These are phyloP conservation scores for Chlamydomonas sphaeroides DNA, from an alignment of 139 green algal genomes.

Conservation along the genomic window DNA sequence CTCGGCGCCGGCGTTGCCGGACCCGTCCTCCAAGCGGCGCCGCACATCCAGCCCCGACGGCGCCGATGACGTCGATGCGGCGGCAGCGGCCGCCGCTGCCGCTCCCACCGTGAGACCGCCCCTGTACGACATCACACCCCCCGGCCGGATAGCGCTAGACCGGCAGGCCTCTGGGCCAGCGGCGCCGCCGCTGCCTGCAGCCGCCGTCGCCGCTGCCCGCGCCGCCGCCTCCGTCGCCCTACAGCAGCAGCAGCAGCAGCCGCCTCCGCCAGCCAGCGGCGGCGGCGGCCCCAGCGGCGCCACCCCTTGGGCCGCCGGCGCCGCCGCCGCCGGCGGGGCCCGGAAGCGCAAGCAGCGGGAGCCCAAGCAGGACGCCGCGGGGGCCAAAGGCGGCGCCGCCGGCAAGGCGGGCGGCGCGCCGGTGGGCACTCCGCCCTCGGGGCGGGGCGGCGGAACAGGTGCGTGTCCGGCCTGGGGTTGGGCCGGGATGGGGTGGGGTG, in stretches of 20 bases:
- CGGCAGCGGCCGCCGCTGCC: background rate
- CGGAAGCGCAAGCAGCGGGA: conserved; percentile 39
- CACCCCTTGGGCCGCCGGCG: background rate
- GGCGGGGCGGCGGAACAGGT: background rate
- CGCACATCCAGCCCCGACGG: background rate
- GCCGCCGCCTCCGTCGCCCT: background rate
- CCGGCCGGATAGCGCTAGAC: background rate
- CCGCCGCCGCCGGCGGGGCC: background rate
- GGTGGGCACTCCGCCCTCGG: background rate
- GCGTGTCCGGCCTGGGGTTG: no score
- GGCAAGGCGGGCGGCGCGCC: background rate
- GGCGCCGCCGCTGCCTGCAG: no score
- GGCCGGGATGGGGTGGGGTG: no score
- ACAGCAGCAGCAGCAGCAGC: conserved; percentile 1
- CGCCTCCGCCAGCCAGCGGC: no score
- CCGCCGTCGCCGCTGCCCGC: no score
- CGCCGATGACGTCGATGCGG: background rate
- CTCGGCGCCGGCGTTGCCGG: no score
- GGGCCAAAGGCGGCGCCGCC: background rate
- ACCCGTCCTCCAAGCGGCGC: background rate
- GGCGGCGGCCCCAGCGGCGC: background rate
- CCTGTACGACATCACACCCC: background rate
- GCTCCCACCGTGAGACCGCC: no score
- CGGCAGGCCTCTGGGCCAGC: background rate
- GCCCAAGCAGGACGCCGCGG: background rate